phyloP scores from a whole-genome alignment of 352 stramenopile genomes.

The Globisporangium polare region DNA sequence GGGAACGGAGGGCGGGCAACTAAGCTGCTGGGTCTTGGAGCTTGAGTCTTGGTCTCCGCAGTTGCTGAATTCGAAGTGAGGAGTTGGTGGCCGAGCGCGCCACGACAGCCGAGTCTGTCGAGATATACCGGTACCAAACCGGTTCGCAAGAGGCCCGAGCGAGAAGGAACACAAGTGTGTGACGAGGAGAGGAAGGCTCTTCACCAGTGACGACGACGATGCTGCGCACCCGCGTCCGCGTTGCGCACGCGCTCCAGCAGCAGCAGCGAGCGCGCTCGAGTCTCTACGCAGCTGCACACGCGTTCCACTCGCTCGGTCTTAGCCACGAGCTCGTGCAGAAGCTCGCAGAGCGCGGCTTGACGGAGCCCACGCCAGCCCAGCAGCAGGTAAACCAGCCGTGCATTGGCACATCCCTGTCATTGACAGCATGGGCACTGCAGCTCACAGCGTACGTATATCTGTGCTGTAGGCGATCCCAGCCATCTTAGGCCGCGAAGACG shows the following conservation, averaged over 20 bases:
- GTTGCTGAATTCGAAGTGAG: too few species aligned
- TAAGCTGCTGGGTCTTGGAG: too few species aligned
- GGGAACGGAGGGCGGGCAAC: too few species aligned
- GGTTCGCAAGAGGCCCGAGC: too few species aligned
- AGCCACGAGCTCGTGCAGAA: slow-evolving; percentile 24
- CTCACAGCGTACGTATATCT: not conserved
- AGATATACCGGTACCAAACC: too few species aligned
- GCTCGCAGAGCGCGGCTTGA: slow-evolving; percentile 34
- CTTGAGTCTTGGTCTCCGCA: too few species aligned
- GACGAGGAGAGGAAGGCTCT: too few species aligned
- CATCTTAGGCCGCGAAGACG: slow-evolving; percentile 53
- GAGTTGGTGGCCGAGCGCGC: too few species aligned
- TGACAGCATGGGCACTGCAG: not conserved
- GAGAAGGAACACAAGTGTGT: too few species aligned
- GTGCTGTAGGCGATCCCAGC: slow-evolving; percentile 44
- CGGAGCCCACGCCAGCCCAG: slow-evolving; percentile 49
- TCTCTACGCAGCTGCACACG: not conserved
- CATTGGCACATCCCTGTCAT: not conserved
- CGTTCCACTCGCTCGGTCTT: slow-evolving; percentile 63
- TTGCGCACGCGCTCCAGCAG: not conserved
- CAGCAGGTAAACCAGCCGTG: slow-evolving; percentile 17
- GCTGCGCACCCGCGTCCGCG: slow-evolving; percentile 2
- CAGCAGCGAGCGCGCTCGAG: not conserved
- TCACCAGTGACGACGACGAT: not conserved
- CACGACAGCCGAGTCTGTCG: too few species aligned